A percentile compares a stretch with the other conserved stretches of the same genome.
Conservation (phyloP, 1,284 basidiomycete species). For the Polyporus tsugae region DNA sequence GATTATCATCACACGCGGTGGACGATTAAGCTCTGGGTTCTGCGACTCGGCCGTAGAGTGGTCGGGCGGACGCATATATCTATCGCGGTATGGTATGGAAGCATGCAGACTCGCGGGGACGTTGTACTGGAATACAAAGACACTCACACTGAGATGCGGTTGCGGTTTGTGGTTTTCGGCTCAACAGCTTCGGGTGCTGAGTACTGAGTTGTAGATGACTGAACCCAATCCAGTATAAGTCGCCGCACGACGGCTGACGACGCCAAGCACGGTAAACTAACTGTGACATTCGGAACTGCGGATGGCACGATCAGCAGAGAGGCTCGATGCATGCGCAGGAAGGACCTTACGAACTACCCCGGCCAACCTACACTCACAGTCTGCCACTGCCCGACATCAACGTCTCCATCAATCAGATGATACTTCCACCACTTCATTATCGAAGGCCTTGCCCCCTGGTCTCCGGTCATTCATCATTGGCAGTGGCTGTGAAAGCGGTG, state of each 20-base stretch:
- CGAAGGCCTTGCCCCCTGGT: not conserved
- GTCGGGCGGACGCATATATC: not conserved
- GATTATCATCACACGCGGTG: slow-evolving; percentile 31
- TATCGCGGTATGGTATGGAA: slow-evolving; percentile 1
- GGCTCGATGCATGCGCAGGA: slow-evolving; percentile 6
- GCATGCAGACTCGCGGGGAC: not conserved
- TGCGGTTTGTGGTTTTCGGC: not conserved
- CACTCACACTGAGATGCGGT: not conserved
- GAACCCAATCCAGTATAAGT: not conserved
- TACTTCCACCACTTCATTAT: slow-evolving; percentile 32
- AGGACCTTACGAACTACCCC: slow-evolving; percentile 17
- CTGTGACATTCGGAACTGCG: slow-evolving; percentile 11
- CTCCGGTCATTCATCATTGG: slow-evolving; percentile 9
- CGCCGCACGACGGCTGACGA: not conserved
- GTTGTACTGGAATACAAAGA: not conserved
- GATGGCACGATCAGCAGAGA: slow-evolving; percentile 14
- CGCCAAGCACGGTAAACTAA: slow-evolving; percentile 13
- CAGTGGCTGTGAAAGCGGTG: slow-evolving; percentile 31
- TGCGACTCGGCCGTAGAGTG: slow-evolving; percentile 10
- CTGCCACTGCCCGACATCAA: not conserved
- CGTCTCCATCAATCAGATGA: slow-evolving; percentile 29
- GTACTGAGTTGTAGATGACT: not conserved
- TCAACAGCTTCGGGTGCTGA: not conserved
- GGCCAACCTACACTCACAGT: not conserved
- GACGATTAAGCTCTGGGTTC: slow-evolving; percentile 7